Conservation (phyloP, 768 basidiomycete species). For the Lentinula aciculospora region DNA sequence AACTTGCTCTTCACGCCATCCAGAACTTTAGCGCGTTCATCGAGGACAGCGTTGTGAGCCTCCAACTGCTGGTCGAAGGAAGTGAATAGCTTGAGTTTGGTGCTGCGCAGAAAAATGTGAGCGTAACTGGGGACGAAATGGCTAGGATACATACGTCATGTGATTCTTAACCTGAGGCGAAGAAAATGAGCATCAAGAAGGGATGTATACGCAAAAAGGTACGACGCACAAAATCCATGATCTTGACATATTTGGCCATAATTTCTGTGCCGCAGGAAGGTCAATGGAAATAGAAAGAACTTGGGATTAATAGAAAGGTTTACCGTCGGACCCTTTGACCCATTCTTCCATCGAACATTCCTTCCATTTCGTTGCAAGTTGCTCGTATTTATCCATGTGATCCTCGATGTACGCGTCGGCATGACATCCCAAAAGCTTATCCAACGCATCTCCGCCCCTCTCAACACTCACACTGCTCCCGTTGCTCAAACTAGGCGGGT, state of each 20-base stretch:
- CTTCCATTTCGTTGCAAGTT: conserved; percentile 39
- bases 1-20: conserved; percentile 29
- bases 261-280: conserved; percentile 30
- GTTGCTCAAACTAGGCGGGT: background rate
- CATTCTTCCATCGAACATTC: conserved; percentile 48
- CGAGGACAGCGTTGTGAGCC: conserved; percentile 31
- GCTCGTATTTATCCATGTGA: conserved; percentile 38
- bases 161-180: conserved; percentile 39
- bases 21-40: conserved; percentile 34
- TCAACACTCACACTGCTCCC: background rate
- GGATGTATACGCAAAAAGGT: background rate
- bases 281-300: background rate
- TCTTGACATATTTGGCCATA: conserved; percentile 30
- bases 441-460: background rate
- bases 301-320: background rate
- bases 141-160: conserved; percentile 33
- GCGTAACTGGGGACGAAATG: background rate
- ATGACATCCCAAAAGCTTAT: conserved; percentile 34
- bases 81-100: conserved; percentile 43
- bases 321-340: conserved; percentile 49
- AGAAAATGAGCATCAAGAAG: background rate
- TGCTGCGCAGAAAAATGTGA: conserved; percentile 19
- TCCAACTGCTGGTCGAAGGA: conserved; percentile 35
- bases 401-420: conserved; percentile 35
- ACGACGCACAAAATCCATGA: conserved; percentile 44